phyloP scores from a whole-genome alignment of 2,329 filamentous ascomycete genomes.

The Penicillium sp. region DNA sequence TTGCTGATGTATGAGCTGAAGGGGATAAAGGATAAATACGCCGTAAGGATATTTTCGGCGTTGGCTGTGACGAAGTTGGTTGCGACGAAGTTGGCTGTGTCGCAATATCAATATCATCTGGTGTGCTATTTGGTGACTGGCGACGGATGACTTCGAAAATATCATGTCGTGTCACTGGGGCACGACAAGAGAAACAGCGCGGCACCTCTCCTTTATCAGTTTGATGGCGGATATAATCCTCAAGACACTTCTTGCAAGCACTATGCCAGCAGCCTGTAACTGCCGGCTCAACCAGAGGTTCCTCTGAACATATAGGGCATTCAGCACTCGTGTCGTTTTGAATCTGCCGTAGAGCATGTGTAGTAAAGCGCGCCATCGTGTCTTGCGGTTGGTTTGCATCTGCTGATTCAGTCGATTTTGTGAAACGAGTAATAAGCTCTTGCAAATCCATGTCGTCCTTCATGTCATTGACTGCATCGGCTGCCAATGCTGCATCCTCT shows the following conservation, averaged over 20 bases:
- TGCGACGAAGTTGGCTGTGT: conserved; percentile 33
- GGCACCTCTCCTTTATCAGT: conserved; percentile 70
- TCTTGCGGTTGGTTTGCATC: conserved; percentile 45
- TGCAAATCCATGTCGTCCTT: conserved; percentile 96
- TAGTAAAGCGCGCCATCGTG: conserved; percentile 70
- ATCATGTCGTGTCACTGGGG: conserved; percentile 74
- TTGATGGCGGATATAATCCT: conserved; percentile 85
- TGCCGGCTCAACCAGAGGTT: conserved; percentile 90
- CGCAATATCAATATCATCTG: conserved; percentile 42
- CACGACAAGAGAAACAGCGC: conserved; percentile 86
- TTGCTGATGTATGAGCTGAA: conserved; percentile 63
- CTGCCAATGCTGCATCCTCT: conserved; percentile 71
- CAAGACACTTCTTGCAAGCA: conserved; percentile 88
- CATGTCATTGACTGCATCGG: conserved; percentile 74
- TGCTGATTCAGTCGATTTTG: conserved; percentile 60
- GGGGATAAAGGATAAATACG: conserved; percentile 62
- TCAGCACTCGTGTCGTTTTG: conserved; percentile 83
- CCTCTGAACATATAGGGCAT: conserved; percentile 91
- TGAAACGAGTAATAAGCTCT: conserved; percentile 79
- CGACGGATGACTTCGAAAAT: conserved; percentile 89
- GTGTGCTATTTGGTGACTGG: conserved; percentile 41
- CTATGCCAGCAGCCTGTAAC: conserved; percentile 98
- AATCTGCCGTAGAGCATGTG: conserved; percentile 85
- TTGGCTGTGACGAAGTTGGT: conserved; percentile 28
- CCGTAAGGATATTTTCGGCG: conserved; percentile 56